phyloP scores from a whole-genome alignment of 441 rosid genomes.

The Adansonia madagascariensis region DNA sequence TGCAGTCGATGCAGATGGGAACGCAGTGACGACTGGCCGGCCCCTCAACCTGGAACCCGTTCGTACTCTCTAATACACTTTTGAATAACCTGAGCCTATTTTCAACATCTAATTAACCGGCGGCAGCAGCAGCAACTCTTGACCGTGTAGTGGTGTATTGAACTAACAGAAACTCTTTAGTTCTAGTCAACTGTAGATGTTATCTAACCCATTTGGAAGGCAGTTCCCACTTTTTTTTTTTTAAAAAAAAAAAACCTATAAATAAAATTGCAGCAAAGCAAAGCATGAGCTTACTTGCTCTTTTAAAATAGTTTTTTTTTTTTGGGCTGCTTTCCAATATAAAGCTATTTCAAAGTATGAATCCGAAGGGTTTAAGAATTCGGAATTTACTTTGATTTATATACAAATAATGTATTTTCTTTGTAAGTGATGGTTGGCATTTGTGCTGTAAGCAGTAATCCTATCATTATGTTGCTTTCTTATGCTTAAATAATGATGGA shows the following conservation, averaged over 20 bases:
- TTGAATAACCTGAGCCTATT: constrained; percentile 1
- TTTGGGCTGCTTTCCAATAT: constrained; percentile 25
- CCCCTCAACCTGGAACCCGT: background rate
- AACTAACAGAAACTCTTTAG: constrained; percentile 32
- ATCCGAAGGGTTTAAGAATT: constrained; percentile 30
- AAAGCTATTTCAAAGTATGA: constrained; percentile 15
- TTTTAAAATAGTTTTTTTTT: constrained; percentile 11
- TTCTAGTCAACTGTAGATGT: constrained; percentile 43
- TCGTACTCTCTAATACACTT: background rate
- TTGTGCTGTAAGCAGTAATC: background rate
- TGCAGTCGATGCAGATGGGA: constrained; percentile 66
- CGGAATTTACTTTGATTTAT: constrained; percentile 24
- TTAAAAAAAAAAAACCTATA: constrained; percentile 15
- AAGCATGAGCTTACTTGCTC: background rate
- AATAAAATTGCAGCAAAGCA: constrained; percentile 21
- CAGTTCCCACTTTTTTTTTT: background rate
- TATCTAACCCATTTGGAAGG: constrained; percentile 41
- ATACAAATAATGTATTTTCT: constrained; percentile 16
- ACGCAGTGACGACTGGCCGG: constrained; percentile 30
- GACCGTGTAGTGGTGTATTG: background rate
- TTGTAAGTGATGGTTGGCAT: background rate
- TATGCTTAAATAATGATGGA: background rate
- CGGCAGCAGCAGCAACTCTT: background rate
- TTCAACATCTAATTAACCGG: constrained; percentile 20
- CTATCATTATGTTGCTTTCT: background rate